A percentile compares a stretch with the other conserved stretches of the same genome.
phyloP scores from a whole-genome alignment of 2,329 filamentous ascomycete genomes.

The Hypoxylon sp. region DNA sequence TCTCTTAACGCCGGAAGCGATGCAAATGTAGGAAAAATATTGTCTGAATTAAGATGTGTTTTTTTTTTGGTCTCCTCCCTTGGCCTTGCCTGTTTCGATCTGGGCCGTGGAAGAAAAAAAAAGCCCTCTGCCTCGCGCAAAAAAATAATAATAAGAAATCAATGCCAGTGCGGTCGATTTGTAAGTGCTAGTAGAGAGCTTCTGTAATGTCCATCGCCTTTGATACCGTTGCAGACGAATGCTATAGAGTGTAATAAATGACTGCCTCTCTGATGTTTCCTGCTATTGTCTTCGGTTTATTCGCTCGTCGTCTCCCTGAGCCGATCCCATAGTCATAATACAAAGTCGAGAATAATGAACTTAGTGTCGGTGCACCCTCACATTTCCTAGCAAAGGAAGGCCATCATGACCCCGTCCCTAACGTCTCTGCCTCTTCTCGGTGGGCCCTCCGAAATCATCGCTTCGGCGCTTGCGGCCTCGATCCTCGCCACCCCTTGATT shows the following conservation, averaged over 20 bases:
- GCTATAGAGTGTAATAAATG: conserved; percentile 39
- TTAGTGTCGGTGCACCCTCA: conserved; percentile 33
- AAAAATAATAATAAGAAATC: conserved; percentile 23
- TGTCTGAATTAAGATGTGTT: conserved; percentile 18
- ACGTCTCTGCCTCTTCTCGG: conserved; percentile 69
- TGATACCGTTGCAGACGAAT: conserved; percentile 31
- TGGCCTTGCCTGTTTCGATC: conserved; percentile 12
- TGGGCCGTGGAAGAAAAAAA: conserved; percentile 6
- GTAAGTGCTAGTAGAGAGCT: conserved; percentile 24
- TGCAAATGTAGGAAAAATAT: conserved; percentile 11
- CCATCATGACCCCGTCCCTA: conserved; percentile 43
- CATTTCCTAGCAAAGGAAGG: conserved; percentile 34
- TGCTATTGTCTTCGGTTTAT: conserved; percentile 32
- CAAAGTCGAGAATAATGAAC: conserved; percentile 42
- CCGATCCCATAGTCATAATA: conserved; percentile 45
- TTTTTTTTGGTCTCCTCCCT: conserved; percentile 3
- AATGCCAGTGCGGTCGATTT: conserved; percentile 23
- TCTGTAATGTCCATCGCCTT: conserved; percentile 9
- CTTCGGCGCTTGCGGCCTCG: conserved; percentile 62
- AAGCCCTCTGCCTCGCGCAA: conserved; percentile 12
- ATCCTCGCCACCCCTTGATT: conserved; percentile 58
- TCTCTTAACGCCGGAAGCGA: conserved; percentile 25
- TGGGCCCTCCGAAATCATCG: conserved; percentile 61
- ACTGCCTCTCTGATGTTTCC: conserved; percentile 28
- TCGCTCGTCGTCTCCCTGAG: conserved; percentile 26